phyloP scores from a whole-genome alignment of 495 filamentous ascomycete genomes.

The Daldinia loculata region DNA sequence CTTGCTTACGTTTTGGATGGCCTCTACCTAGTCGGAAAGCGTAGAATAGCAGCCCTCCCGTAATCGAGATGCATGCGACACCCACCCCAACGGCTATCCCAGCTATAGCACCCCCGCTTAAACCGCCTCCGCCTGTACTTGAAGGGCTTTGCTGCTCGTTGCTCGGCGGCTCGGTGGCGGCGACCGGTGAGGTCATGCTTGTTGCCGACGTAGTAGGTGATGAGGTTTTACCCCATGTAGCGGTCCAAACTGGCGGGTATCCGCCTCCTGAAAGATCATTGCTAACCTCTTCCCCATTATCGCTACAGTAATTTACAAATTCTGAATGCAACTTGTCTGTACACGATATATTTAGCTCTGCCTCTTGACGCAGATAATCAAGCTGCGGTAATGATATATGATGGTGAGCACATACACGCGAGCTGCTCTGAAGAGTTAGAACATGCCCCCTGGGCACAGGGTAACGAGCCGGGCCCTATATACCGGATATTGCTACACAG shows the following conservation, averaged over 20 bases:
- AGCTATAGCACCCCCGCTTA: conserved; percentile 39
- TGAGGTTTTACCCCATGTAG: background rate
- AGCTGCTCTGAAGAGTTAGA: conserved; percentile 16
- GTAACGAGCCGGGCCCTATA: conserved; percentile 13
- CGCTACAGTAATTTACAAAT: conserved; percentile 21
- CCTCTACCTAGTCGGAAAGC: conserved; percentile 35
- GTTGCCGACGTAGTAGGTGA: background rate
- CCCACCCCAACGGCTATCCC: conserved; percentile 43
- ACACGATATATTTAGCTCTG: background rate
- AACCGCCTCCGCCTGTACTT: background rate
- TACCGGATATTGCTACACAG: conserved; percentile 29
- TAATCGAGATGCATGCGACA: conserved; percentile 19
- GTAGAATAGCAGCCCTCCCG: conserved; percentile 26
- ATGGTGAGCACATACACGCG: conserved; percentile 1
- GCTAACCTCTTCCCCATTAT: conserved; percentile 1
- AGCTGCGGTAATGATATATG: background rate
- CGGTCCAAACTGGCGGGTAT: background rate
- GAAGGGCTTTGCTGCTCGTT: background rate
- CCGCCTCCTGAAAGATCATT: background rate
- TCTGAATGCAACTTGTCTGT: conserved; percentile 6
- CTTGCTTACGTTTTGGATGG: background rate
- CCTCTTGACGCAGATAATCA: background rate
- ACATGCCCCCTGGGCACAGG: conserved; percentile 26
- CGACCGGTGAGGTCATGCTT: background rate
- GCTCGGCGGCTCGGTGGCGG: background rate